Conservation (phyloP, 768 basidiomycete species). For the Stropharia rugosoannulata region DNA sequence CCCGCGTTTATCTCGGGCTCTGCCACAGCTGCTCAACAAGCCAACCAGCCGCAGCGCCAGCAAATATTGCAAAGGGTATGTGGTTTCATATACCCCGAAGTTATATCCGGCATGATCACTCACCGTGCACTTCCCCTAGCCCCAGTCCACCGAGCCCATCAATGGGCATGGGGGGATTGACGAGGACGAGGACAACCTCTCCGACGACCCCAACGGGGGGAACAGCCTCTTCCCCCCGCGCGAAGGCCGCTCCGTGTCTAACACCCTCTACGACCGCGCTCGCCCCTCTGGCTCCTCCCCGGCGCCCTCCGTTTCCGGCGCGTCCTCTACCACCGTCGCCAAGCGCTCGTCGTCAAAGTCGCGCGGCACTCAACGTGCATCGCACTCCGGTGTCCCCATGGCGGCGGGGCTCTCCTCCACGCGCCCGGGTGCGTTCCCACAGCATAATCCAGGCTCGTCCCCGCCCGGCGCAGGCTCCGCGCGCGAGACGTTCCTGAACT, state of each 20-base stretch:
- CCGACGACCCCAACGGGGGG: conserved; percentile 52
- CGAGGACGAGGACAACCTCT: conserved; percentile 63
- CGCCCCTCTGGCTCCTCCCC: conserved; percentile 35
- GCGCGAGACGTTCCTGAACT: conserved; percentile 92
- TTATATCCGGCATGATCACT: not conserved
- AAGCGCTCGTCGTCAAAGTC: conserved; percentile 38
- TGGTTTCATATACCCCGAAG: not conserved
- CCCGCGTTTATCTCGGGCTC: conserved; percentile 89
- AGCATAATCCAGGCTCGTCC: conserved; percentile 19
- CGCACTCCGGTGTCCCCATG: conserved; percentile 10
- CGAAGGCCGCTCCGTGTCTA: conserved; percentile 71
- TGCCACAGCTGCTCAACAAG: conserved; percentile 56
- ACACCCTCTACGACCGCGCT: conserved; percentile 73
- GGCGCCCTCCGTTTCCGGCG: conserved; percentile 31
- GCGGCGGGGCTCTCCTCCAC: conserved; percentile 9
- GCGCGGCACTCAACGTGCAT: conserved; percentile 19
- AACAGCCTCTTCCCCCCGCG: conserved; percentile 55
- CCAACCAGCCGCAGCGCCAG: conserved; percentile 39
- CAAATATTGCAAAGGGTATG: conserved; percentile 55
- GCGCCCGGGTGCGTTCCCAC: conserved; percentile 29
- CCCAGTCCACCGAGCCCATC: conserved; percentile 59
- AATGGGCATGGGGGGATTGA: conserved; percentile 49
- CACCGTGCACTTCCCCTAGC: conserved; percentile 38
- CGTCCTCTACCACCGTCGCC: conserved; percentile 17
- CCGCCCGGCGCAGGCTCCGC: conserved; percentile 54